Conservation (phyloP, 768 basidiomycete species). For the Kwoniella botswanensis region DNA sequence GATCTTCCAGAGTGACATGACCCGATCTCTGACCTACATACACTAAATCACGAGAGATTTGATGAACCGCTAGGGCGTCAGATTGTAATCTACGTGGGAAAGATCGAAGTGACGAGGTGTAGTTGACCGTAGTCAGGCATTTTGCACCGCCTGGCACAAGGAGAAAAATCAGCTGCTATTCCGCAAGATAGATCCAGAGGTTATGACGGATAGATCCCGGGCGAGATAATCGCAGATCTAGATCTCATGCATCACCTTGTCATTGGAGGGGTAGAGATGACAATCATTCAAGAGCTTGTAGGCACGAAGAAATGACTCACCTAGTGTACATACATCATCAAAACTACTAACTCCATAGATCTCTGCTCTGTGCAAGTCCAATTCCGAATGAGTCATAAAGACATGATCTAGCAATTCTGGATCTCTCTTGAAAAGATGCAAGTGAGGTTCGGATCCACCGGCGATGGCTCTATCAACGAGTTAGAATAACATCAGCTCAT, state of each 20-base stretch:
- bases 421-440: constrained; percentile 41
- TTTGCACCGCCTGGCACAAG: constrained; percentile 20
- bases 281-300: not conserved
- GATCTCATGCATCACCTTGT: not conserved
- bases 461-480: constrained; percentile 33
- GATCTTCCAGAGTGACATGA: constrained; percentile 35
- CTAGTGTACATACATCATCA: constrained; percentile 40
- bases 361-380: constrained; percentile 30
- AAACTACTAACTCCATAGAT: constrained; percentile 35
- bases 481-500: not conserved
- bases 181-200: not conserved
- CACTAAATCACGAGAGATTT: constrained; percentile 33
- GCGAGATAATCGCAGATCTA: too few relatives aligned
- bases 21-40: constrained; percentile 38
- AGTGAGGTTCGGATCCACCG: constrained; percentile 34
- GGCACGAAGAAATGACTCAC: constrained; percentile 26
- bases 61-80: constrained; percentile 42
- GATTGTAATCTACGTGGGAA: constrained; percentile 29
- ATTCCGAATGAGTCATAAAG: constrained; percentile 31
- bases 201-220: not conserved
- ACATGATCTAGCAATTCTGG: constrained; percentile 28
- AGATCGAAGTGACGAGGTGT: constrained; percentile 8
- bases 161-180: not conserved
- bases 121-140: constrained; percentile 25
- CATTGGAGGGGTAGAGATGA: not conserved